phyloP scores from a whole-genome alignment of 345 rosid species.

The Schrenkiella parvula region DNA sequence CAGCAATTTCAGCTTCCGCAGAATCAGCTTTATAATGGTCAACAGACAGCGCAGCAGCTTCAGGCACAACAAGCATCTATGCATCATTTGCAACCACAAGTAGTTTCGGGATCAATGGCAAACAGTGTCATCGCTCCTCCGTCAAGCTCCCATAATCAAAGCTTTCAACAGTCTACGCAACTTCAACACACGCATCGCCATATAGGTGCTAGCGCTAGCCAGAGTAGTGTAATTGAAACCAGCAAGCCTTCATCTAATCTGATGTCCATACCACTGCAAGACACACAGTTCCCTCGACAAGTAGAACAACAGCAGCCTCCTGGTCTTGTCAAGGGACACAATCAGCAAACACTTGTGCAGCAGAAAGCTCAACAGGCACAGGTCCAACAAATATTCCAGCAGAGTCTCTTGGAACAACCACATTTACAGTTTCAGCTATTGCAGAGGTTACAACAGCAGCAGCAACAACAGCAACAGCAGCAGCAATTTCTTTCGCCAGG shows the following conservation, averaged over 20 bases:
- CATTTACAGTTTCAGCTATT: slow-evolving; percentile 69
- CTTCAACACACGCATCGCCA: slow-evolving; percentile 23
- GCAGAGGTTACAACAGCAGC: slow-evolving; percentile 68
- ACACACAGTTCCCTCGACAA: slow-evolving; percentile 53
- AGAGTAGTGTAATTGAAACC: slow-evolving; percentile 31
- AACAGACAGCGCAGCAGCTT: slow-evolving; percentile 22
- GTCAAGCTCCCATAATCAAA: slow-evolving; percentile 18
- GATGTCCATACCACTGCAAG: slow-evolving; percentile 61
- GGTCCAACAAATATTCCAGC: slow-evolving; percentile 55
- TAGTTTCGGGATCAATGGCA: slow-evolving; percentile 28
- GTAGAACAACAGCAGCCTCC: slow-evolving; percentile 62
- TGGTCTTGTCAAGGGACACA: slow-evolving; percentile 50
- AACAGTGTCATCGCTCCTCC: slow-evolving; percentile 26
- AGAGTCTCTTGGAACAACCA: slow-evolving; percentile 72
- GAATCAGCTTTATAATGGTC: slow-evolving; percentile 32
- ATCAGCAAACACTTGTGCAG: slow-evolving; percentile 62
- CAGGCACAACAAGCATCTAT: slow-evolving; percentile 25
- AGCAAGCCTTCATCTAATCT: slow-evolving; percentile 50
- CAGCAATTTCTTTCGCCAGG: slow-evolving; percentile 58
- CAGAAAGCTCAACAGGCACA: slow-evolving; percentile 60
- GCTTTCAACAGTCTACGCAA: slow-evolving; percentile 28
- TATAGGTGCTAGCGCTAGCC: slow-evolving; percentile 29
- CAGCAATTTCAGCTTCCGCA: slow-evolving; percentile 45
- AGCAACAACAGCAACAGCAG: slow-evolving; percentile 60
- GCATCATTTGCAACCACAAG: slow-evolving; percentile 35